Evolutionary conservation across 495 filamentous ascomycete genomes (phyloP).

Genomic region (Neurospora sp.): DNA sequence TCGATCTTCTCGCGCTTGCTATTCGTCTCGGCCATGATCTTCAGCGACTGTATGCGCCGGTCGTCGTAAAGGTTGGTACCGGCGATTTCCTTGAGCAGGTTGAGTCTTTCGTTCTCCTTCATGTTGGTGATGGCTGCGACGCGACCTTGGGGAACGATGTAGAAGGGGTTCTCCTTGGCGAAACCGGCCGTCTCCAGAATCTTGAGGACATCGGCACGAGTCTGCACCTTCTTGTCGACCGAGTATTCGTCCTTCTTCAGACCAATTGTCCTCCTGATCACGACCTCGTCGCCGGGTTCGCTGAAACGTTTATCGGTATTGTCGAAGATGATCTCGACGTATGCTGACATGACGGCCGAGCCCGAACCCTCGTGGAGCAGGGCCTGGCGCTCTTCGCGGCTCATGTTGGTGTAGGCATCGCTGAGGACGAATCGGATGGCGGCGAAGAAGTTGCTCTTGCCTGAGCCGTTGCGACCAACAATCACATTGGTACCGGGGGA

Average conservation of each 20-base stretch:
- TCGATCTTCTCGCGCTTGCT: conserved; percentile 93
- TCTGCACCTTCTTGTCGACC: conserved; percentile 89
- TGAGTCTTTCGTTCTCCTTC: conserved; percentile 86
- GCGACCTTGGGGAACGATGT: conserved; percentile 95
- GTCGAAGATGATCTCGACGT: conserved; percentile 98
- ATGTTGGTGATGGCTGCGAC: conserved; percentile 96
- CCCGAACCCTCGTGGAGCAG: conserved; percentile 95
- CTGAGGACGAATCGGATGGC: conserved; percentile 97
- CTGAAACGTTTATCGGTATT: conserved; percentile 95
- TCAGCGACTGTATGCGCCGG: conserved; percentile 75
- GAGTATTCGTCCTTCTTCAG: conserved; percentile 98
- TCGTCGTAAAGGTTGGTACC: conserved; percentile 96
- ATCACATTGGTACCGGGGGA: conserved; percentile 98
- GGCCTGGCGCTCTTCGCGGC: conserved; percentile 88
- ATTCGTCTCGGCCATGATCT: conserved; percentile 95
- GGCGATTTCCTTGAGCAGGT: conserved; percentile 90
- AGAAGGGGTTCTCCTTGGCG: conserved; percentile 95
- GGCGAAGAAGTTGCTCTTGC: conserved; percentile 99
- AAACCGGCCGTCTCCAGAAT: conserved; percentile 93
- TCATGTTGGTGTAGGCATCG: conserved; percentile 95
- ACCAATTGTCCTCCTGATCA: conserved; percentile 87
- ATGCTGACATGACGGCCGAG: conserved; percentile 96
- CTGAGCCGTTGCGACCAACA: conserved; percentile 96
- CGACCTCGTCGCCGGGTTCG: conserved; percentile 81
- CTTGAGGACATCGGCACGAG: conserved; percentile 90